Evolutionary conservation across 371 early-diverging fungal genomes (phyloP), one percentile per base, ranked within the genome.

Genomic region (Dinochytrium kinnereticum): DNA sequence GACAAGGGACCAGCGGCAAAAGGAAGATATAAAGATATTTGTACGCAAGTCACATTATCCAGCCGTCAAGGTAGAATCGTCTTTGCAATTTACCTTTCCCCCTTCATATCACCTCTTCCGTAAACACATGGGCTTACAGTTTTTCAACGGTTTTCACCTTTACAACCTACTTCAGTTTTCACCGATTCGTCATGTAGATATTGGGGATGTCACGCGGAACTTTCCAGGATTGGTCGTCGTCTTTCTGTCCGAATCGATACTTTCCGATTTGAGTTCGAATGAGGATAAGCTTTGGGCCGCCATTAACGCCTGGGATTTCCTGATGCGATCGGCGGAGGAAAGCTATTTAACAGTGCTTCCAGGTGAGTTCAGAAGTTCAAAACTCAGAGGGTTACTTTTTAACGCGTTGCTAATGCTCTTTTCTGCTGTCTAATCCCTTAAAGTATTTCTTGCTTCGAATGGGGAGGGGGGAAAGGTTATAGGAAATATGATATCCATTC

Each of bases 261-360:
- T 61, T 5, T 21, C 7, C 34, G 26, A 34, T 36, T 7, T 61
- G 7, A 37, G 61, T 26, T 7, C 30, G 34, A 34, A 30, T 5
- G 61, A 61, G 26, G 36, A 61, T 3, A 61, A 13, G 19, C 7
- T 61, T 26, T 61, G 61, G 61, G 19, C 36, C 34, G 61, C 61
- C 2, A 61, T 61, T 24, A 37, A 61, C 37, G 17, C 37, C 10
- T 61, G 61, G 61, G 37, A 37, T 26, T 61, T 34, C 61, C 28
- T 61, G 7, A 61, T 61, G 36, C 31, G 37, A 2, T 33, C 15
- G 36, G 31, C 61, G 7, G 61, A 61, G 10, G 61, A 61, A 34
- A 15, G 7, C 7, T 17, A 34, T 15, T 28, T 61, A 7, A 34
- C 17, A 7, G 37, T 61, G 3, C 61, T 61, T 33, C 61, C 61